These are phyloP conservation scores for Boletus sensibilis DNA, from an alignment of 768 basidiomycete species.

Conservation along the genomic window DNA sequence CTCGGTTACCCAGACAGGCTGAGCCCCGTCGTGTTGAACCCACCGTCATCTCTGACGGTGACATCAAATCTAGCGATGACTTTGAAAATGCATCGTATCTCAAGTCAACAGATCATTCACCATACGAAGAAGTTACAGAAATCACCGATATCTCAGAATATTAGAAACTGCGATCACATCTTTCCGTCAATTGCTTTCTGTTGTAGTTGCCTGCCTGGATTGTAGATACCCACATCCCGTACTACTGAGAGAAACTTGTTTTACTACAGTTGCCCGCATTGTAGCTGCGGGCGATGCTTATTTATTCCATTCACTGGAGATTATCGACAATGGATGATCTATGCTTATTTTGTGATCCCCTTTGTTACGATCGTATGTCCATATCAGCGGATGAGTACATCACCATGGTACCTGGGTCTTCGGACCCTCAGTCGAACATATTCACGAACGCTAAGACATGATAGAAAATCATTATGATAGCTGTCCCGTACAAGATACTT, in stretches of 20 bases:
- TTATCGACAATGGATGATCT: constrained; percentile 5
- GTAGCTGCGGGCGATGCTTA: constrained; percentile 16
- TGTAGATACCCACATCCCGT: constrained; percentile 11
- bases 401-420: no score
- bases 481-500: not conserved
- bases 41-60: constrained; percentile 33
- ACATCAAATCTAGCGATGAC: constrained; percentile 29
- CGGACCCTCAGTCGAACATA: not conserved
- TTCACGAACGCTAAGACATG: not conserved
- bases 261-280: constrained; percentile 15
- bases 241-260: constrained; percentile 11
- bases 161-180: constrained; percentile 16
- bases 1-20: constrained; percentile 20
- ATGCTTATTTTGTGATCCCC: constrained; percentile 1
- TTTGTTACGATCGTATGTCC: constrained; percentile 1
- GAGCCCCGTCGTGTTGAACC: constrained; percentile 34
- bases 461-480: not conserved
- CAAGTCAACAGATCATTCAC: constrained; percentile 26
- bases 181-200: constrained; percentile 1
- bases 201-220: constrained; percentile 7
- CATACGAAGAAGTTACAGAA: constrained; percentile 25
- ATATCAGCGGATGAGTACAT: not conserved
- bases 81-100: constrained; percentile 26
- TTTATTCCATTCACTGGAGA: constrained; percentile 20
- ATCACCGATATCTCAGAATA: constrained; percentile 33